Evolutionary conservation across 2,329 filamentous ascomycete species (phyloP), one percentile per base, ranked within the genome.

Genomic region (Amesomyces nigricolor): DNA sequence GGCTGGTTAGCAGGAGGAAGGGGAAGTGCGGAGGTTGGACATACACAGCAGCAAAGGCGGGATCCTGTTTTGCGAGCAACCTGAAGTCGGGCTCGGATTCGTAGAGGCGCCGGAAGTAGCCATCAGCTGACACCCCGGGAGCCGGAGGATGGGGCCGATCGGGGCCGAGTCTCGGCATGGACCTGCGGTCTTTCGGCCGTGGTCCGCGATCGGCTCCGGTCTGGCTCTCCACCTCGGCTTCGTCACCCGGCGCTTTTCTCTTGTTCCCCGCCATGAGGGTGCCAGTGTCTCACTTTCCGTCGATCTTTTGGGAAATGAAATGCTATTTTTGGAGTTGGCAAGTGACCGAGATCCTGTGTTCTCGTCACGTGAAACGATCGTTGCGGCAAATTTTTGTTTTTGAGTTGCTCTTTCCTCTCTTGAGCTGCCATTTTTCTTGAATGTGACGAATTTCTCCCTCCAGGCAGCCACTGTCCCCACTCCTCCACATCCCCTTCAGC

Each of bases 31-130:
- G n/a, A 8, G 7, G 3, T 22, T 26, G 22, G 22, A 56, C 70
- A 14, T 64, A 78, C 77, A 76, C 54, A 14, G 66, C 62, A 1
- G 71, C 71, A 61, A 80, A 77, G 0, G 68, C 70, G 0, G 71
- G 53, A 57, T 80, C 75, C 13, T 71, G 61, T 1, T 64, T 63
- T 0, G 72, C 72, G 0, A 80, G 64, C 7, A 70, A 63, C n/a
- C 67, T 67, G 51, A 80, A 80, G 58, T 78, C 71, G 1, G 72
- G 69, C 1, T 73, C 66, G 2, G 64, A 67, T 0, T 62, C 53
- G 61, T 78, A 80, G 0, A 80, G 65, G 5, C 68, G 59, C 8
- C 68, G 67, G 55, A 71, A 77, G 37, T 66, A 69, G 7, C 39
- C 54, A 42, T 68, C 67, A 22, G 54, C 58, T 9, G 45, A n/a